Percentiles rank a stretch among this genome's conserved stretches.
Evolutionary conservation across 1,284 basidiomycete species (phyloP).

Genomic region (Rhodotorula sp.): DNA sequence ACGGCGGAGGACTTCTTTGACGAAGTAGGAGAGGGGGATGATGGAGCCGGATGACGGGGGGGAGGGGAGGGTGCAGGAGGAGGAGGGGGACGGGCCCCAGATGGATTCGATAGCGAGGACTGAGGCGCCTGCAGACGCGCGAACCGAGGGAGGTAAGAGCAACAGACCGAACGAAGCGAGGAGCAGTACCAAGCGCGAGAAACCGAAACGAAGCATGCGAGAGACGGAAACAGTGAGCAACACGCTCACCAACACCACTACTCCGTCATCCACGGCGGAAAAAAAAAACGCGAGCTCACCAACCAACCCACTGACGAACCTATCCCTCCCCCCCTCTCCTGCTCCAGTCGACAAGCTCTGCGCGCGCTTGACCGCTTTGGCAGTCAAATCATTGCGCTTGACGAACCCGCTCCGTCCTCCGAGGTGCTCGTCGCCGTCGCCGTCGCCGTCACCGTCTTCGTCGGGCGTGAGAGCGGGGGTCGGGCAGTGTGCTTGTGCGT

Average conservation of each 20-base stretch:
- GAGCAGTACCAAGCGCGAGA: not conserved
- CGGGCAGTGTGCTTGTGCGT: conserved; percentile 2
- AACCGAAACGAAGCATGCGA: too few species aligned
- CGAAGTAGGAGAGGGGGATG: conserved; percentile 42
- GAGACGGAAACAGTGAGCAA: conserved; percentile 2
- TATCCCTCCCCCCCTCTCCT: conserved; percentile 21
- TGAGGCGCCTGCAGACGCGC: conserved; percentile 23
- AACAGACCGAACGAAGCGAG: not conserved
- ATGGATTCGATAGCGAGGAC: conserved; percentile 42
- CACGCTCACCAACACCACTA: too few species aligned
- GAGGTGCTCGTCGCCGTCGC: not conserved
- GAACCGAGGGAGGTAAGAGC: not conserved
- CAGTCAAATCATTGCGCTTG: conserved; percentile 17
- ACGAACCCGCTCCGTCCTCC: not conserved
- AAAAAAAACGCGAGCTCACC: conserved; percentile 28
- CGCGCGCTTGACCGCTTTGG: conserved; percentile 13
- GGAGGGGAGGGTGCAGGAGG: not conserved
- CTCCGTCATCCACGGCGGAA: not conserved
- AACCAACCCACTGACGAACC: conserved; percentile 41
- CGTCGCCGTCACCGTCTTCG: conserved; percentile 5
- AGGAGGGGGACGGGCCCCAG: conserved; percentile 22
- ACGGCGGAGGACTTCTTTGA: conserved; percentile 45
- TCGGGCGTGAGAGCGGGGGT: conserved; percentile 19
- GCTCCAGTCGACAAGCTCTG: not conserved
- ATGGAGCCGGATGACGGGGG: conserved; percentile 22